A percentile compares a stretch with the other conserved stretches of the same genome.
Conservation (phyloP, 2,329 filamentous ascomycete genomes). For the Penicillium sp. region DNA sequence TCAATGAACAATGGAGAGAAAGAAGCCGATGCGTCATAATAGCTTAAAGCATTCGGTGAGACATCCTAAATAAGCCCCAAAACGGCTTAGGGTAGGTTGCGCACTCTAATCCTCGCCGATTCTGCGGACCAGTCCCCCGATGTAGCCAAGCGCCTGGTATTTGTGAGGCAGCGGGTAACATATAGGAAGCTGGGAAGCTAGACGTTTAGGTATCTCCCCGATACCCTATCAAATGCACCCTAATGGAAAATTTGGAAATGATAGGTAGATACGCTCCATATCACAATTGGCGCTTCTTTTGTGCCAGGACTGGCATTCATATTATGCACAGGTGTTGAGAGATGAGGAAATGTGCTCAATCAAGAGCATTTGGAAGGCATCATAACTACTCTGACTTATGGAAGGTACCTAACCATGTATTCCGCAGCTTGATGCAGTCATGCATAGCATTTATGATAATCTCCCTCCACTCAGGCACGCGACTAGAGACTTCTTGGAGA, state of each 20-base stretch:
- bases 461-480: background rate
- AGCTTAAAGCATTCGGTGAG: background rate
- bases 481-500: background rate
- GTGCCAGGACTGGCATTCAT: background rate
- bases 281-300: background rate
- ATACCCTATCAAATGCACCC: background rate
- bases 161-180: background rate
- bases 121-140: background rate
- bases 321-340: background rate
- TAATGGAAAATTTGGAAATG: background rate
- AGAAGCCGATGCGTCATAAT: background rate
- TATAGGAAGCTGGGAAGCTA: background rate
- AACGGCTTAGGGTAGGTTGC: background rate
- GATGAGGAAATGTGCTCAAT: background rate
- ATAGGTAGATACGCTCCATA: background rate
- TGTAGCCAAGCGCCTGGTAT: background rate
- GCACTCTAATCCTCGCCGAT: background rate
- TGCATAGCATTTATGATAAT: background rate
- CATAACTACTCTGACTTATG: background rate
- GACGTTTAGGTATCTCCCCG: background rate
- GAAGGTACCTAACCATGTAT: background rate
- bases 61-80: background rate
- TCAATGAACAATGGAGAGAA: background rate
- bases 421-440: background rate
- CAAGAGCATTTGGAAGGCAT: background rate